A percentile compares a stretch with the other conserved stretches of the same genome.
phyloP scores from a whole-genome alignment of 2,329 filamentous ascomycete species.

The Botrytis galanthina region DNA sequence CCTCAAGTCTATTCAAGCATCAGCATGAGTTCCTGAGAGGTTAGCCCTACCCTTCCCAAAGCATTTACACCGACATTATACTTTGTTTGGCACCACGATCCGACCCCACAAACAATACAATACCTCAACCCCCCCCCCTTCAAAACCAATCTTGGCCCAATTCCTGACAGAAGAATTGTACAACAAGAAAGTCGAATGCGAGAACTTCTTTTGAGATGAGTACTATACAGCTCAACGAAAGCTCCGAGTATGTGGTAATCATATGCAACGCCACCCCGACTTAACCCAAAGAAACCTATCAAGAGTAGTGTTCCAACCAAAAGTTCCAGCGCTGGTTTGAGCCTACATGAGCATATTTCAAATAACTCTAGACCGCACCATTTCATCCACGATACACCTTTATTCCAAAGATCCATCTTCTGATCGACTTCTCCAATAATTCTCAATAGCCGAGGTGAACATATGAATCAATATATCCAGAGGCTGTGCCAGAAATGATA shows the following conservation, averaged over 20 bases:
- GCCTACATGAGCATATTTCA: slow-evolving; percentile 23
- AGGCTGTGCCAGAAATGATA: slow-evolving; percentile 37
- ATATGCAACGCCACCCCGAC: not conserved
- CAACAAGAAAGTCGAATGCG: not conserved
- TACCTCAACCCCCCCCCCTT: not conserved
- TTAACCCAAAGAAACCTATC: not conserved
- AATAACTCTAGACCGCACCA: slow-evolving; percentile 21
- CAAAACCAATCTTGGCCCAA: too few relatives aligned
- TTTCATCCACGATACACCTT: not conserved
- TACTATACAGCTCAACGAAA: not conserved
- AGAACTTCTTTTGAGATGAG: not conserved
- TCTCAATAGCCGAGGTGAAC: slow-evolving; percentile 29
- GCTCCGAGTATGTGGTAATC: not conserved
- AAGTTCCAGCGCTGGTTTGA: slow-evolving; percentile 13
- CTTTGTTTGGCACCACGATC: not conserved
- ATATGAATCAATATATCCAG: slow-evolving; percentile 31
- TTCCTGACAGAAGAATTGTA: not conserved
- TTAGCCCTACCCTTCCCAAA: not conserved
- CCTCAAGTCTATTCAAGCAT: not conserved
- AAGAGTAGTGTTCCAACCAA: not conserved
- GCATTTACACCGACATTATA: not conserved
- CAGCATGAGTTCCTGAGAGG: not conserved
- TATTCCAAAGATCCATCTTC: too few relatives aligned
- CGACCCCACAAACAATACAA: too few relatives aligned
- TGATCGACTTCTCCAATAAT: slow-evolving; percentile 27